Percentiles rank a stretch among this genome's conserved stretches.
These are phyloP conservation scores for Persicaria maculosa DNA, from an alignment of 148 eudicot genomes.

Conservation along the genomic window DNA sequence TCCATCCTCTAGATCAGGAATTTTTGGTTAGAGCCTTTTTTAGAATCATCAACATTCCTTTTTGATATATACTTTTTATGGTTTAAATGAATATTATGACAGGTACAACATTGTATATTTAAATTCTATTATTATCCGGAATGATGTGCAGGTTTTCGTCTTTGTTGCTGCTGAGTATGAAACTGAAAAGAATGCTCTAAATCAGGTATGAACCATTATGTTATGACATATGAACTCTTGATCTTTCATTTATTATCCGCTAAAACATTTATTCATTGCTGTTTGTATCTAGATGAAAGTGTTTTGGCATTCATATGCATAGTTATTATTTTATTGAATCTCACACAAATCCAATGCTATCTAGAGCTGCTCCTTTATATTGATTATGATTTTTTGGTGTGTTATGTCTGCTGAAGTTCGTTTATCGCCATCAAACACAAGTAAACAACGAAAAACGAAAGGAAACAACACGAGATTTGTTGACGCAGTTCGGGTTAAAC, in stretches of 20 bases:
- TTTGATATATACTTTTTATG: not conserved
- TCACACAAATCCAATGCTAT: not conserved
- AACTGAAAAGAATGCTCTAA: conserved; percentile 61
- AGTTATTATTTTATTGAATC: not conserved
- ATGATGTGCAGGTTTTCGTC: conserved; percentile 62
- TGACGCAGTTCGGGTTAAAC: no score
- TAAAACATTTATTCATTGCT: not conserved
- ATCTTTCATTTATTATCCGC: not conserved
- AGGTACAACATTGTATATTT: not conserved
- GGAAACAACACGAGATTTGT: no score
- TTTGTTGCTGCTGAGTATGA: conserved; percentile 92
- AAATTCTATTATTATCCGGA: not conserved
- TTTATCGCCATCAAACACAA: no score
- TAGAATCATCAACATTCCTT: not conserved
- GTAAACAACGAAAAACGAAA: no score
- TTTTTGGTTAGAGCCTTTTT: not conserved
- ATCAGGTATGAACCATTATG: conserved; percentile 50
- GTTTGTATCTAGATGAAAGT: not conserved
- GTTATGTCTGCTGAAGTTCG: no score
- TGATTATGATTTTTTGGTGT: not conserved
- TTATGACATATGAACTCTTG: conserved; percentile 2
- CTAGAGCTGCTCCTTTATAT: not conserved
- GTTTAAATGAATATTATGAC: not conserved
- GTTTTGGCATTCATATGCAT: not conserved
- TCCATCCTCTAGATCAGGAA: not conserved